Percentiles rank a stretch among this genome's conserved stretches.
phyloP scores from a whole-genome alignment of 2,329 filamentous ascomycete genomes.

The Phaeoacremonium minimum region DNA sequence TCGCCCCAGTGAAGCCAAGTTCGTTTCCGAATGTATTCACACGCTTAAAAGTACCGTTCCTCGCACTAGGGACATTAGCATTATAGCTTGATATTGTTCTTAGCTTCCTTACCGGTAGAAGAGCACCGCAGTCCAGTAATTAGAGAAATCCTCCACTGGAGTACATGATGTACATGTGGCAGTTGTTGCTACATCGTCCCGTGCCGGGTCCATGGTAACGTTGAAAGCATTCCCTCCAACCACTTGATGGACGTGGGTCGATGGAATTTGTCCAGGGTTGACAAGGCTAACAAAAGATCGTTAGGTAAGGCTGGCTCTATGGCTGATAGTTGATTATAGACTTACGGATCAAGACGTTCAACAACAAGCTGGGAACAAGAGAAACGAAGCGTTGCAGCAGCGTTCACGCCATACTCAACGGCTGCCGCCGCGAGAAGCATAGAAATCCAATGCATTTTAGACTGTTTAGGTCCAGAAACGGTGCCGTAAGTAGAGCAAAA shows the following conservation, averaged over 20 bases:
- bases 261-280: conserved; percentile 14
- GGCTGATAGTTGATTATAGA: conserved; percentile 3
- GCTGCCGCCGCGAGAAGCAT: not conserved
- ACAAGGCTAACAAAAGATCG: conserved; percentile 9
- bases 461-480: no score
- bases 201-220: conserved; percentile 24
- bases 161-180: conserved; percentile 22
- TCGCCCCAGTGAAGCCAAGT: conserved; percentile 18
- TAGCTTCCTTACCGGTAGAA: conserved; percentile 12
- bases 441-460: not conserved
- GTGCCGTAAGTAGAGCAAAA: not conserved
- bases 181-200: conserved; percentile 13
- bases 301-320: conserved; percentile 2
- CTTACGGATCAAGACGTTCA: conserved; percentile 19
- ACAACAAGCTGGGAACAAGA: conserved; percentile 15
- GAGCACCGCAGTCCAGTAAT: conserved; percentile 18
- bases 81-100: not conserved
- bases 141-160: conserved; percentile 26
- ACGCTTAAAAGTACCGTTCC: conserved; percentile 16
- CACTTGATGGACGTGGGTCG: conserved; percentile 20
- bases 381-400: not conserved
- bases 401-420: not conserved
- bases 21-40: conserved; percentile 17
- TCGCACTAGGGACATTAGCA: conserved; percentile 4
- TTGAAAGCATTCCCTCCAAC: conserved; percentile 31